Conservation (phyloP, 2,329 filamentous ascomycete species). For the Aspergillus sp. region DNA sequence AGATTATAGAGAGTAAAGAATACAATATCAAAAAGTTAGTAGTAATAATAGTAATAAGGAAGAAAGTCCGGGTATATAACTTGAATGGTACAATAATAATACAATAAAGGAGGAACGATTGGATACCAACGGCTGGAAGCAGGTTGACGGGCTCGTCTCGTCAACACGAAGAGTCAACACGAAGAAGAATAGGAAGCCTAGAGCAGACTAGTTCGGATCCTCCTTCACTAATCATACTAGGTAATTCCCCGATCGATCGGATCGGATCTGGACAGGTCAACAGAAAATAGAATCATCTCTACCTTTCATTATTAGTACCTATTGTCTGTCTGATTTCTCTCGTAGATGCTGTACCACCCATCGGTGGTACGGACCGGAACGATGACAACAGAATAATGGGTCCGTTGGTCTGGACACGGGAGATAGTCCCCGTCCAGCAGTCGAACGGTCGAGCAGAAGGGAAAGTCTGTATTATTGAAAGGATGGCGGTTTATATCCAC, state of each 20-base stretch:
- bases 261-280: not conserved
- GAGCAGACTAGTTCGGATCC: not conserved
- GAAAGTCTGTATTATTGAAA: not conserved
- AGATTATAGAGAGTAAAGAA: too few relatives aligned
- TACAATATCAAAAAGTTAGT: not conserved
- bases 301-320: too few relatives aligned
- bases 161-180: not conserved
- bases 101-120: not conserved
- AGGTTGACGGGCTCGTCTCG: too few relatives aligned
- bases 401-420: not conserved
- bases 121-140: not conserved
- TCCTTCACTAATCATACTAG: too few relatives aligned
- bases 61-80: not conserved
- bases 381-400: not conserved
- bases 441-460: too few relatives aligned
- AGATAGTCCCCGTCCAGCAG: too few relatives aligned
- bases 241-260: not conserved
- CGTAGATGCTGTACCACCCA: not conserved
- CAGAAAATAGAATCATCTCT: too few relatives aligned
- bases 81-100: constrained; percentile 6
- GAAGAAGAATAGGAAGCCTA: constrained; percentile 1
- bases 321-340: too few relatives aligned
- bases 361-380: not conserved
- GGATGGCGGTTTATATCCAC: not conserved
- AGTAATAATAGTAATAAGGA: not conserved